Evolutionary conservation across 1,284 basidiomycete species (phyloP).

Genomic region (Phellopilus nigrolimitatus): DNA sequence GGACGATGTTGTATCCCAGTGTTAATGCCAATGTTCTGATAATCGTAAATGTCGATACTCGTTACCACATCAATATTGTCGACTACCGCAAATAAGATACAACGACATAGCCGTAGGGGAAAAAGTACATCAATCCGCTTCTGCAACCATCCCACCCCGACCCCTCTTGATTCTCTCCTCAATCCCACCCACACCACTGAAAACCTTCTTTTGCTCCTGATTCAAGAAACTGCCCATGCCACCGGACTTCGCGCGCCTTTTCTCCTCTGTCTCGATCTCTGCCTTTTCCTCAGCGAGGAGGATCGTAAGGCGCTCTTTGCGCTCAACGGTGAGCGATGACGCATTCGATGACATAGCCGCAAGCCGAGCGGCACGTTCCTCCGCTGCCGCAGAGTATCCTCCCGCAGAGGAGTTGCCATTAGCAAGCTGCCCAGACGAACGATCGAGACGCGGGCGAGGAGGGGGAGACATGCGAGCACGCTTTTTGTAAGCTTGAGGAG

Average conservation of each 20-base stretch:
- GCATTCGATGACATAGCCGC: constrained; percentile 85
- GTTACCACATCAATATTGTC: neutral
- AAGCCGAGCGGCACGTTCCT: constrained; percentile 75
- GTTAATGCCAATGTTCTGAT: no score
- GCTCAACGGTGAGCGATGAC: constrained; percentile 52
- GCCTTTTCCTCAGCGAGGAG: constrained; percentile 70
- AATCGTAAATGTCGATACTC: neutral
- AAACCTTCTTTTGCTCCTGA: constrained; percentile 72
- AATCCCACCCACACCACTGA: constrained; percentile 67
- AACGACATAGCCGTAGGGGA: neutral
- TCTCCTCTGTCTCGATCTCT: constrained; percentile 62
- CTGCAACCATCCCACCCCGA: constrained; percentile 56
- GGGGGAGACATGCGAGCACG: constrained; percentile 25
- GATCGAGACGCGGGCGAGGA: constrained; percentile 22
- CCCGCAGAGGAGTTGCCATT: constrained; percentile 18
- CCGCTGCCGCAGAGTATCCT: constrained; percentile 37
- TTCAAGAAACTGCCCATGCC: constrained; percentile 71
- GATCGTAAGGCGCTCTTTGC: constrained; percentile 60
- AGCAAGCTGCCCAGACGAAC: neutral
- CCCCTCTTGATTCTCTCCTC: constrained; percentile 72
- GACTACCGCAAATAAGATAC: neutral
- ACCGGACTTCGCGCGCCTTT: constrained; percentile 55
- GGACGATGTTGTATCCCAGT: no score
- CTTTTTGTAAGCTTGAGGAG: constrained; percentile 10
- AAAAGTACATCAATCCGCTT: constrained; percentile 38